Base-by-base conservation (phyloP, 2,329 filamentous ascomycete genomes). In the Rutstroemia sp. region DNA sequence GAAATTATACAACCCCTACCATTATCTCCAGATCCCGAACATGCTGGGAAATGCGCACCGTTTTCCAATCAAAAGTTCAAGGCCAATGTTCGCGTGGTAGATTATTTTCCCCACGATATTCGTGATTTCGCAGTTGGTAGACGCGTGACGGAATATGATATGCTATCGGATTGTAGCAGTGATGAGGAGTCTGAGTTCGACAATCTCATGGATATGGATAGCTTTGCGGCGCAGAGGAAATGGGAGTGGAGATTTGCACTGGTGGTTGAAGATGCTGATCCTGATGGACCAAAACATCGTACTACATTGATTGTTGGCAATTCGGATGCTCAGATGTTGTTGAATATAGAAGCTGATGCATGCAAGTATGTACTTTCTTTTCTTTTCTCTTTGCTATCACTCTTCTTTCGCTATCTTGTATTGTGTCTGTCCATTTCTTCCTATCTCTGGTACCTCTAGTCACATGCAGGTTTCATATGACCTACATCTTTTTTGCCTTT, bases 221-320 rank as follows among this genome's bases (percentile, higher is more conserved):
- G 3, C 3, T 19, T 21, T 25, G 42, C 7, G 18, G 42, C 18
- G 21, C n/a, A 14, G 42, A 46, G 42, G 42, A 61, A 60, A 34
- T 96, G 90, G 88, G 84, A 94, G 70, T 96, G 92, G 92, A 79
- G 81, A 14, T 96, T 96, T 71, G 82, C 81, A 21, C 77, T 97
- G 23, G 77, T 87, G 12, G 80, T 96, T 1, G 88, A 95, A 70
- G 88, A 92, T 61, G 83, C 80, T 0, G 69, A 73, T 34, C 67
- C 73, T 4, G 69, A 65, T 45, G 61, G 63, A 34, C 55, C 25
- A 14, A 78, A 74, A 14, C 68, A 77, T 6, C 75, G 76, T 27
- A 68, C 92, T 52, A 90, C 87, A 77, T 79, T 87, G 3, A 74
- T 87, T 5, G 85, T 96, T 1, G 79, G 85, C 53, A 85, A 79